phyloP scores from a whole-genome alignment of 2,329 filamentous ascomycete species.

The Fusarium humuli region DNA sequence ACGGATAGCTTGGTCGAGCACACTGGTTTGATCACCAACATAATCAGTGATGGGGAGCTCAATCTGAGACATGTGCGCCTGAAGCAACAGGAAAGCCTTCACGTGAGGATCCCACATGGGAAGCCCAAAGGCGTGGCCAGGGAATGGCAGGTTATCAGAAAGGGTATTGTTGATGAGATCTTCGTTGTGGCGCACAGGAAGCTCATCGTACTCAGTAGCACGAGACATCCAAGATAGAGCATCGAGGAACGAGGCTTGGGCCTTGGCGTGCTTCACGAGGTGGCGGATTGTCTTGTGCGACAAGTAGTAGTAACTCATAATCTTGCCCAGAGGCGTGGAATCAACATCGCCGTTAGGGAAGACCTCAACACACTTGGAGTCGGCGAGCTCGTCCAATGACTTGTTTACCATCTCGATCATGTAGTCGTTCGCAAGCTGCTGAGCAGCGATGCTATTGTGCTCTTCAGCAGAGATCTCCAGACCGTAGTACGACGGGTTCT shows the following conservation, averaged over 20 bases:
- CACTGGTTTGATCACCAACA: conserved; percentile 89
- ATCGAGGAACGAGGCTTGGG: conserved; percentile 81
- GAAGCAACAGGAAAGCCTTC: conserved; percentile 92
- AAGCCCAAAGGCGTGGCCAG: conserved; percentile 71
- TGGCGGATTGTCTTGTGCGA: conserved; percentile 94
- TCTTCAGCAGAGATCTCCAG: conserved; percentile 93
- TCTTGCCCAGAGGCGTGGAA: conserved; percentile 91
- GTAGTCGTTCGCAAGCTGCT: conserved; percentile 90
- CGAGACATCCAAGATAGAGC: conserved; percentile 92
- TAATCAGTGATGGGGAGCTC: conserved; percentile 96
- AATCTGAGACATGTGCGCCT: conserved; percentile 94
- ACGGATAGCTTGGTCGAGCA: conserved; percentile 95
- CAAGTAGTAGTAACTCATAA: conserved; percentile 99
- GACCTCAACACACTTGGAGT: conserved; percentile 85
- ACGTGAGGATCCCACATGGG: conserved; percentile 99
- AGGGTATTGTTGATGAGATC: conserved; percentile 96
- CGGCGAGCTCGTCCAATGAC: conserved; percentile 82
- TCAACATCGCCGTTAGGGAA: conserved; percentile 91
- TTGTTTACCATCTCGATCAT: conserved; percentile 94
- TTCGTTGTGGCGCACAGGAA: conserved; percentile 97
- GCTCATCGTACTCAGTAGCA: conserved; percentile 95
- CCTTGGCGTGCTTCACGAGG: conserved; percentile 80
- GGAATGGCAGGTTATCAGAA: conserved; percentile 79
- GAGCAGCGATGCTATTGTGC: conserved; percentile 86
- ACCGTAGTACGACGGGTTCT: conserved; percentile 98